Evolutionary conservation across 2,329 filamentous ascomycete species (phyloP), one percentile per base, ranked within the genome.

Genomic region (Aspergillus fumigatus): DNA sequence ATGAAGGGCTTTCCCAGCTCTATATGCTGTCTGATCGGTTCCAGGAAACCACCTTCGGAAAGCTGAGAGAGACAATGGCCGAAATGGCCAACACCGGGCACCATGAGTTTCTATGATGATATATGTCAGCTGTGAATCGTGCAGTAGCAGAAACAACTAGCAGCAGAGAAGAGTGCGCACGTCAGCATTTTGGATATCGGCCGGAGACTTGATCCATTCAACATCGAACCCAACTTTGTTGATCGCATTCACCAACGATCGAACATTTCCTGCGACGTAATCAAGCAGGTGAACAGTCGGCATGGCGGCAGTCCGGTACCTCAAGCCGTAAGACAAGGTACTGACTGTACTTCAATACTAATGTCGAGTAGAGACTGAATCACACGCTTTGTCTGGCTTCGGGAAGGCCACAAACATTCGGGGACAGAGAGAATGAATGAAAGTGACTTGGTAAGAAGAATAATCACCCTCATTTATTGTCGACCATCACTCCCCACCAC

Each of bases 41-140:
- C 88, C 54, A 93, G 80, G 75, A 92, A 99, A 61, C 89, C 90
- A 40, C 91, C 90, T 45, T 86, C 82, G 17, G 87, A 81, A 64
- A 99, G 86, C 71, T 96, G 92, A 27, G 85, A 86, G 62, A 97
- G 81, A 75, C 94, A 99, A 80, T 99, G 92, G 59, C 94, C 94
- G 69, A 97, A 99, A 80, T 99, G 93, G 66, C 94, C 94, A 60
- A 99, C 94, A 58, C 94, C 94, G 4, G 94, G 94, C 26, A 99
- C 84, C 63, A 99, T 97, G 67, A 99, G 85, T 83, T 88, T 95
- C 88, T 96, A 73, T 54, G 8, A 48, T 29, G 56, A 58, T n/a
- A 38, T 53, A 60, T 47, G 62, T 51, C 58, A 48, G 21, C 6
- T 14, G 19, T 35, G 8, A 45, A 27, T 48, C 6, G 19, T 38